Evolutionary conservation across 768 basidiomycete genomes (phyloP).

Genomic region (Suillus spraguei): DNA sequence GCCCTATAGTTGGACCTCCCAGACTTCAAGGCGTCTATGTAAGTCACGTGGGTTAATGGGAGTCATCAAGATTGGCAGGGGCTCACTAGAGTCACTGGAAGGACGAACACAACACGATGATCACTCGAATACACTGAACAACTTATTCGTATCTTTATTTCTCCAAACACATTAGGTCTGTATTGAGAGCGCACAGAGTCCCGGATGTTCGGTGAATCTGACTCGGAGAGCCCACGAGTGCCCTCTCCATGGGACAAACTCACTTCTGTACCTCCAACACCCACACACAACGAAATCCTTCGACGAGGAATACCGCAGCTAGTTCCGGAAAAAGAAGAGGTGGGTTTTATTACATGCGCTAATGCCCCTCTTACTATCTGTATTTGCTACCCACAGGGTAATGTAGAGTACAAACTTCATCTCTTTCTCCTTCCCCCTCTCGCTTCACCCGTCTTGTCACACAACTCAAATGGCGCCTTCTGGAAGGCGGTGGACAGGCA

Average conservation of each 20-base stretch:
- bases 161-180: background rate
- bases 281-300: constrained; percentile 32
- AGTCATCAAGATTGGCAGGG: no score
- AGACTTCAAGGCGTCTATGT: no score
- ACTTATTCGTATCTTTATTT: background rate
- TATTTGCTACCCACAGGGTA: constrained; percentile 51
- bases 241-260: constrained; percentile 84
- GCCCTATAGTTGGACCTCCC: no score
- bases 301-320: constrained; percentile 58
- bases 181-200: background rate
- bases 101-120: constrained; percentile 39
- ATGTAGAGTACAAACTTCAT: constrained; percentile 94
- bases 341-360: constrained; percentile 20
- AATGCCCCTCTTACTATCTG: background rate
- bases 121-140: constrained; percentile 53
- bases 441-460: constrained; percentile 87
- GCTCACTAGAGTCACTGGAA: no score
- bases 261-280: constrained; percentile 54
- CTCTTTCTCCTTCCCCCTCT: constrained; percentile 73
- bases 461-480: constrained; percentile 93
- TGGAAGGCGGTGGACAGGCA: constrained; percentile 82
- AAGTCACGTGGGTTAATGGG: no score
- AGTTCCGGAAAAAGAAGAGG: constrained; percentile 75
- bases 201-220: constrained; percentile 80
- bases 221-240: constrained; percentile 77